Conservation (phyloP, 768 basidiomycete genomes). For the Auricularia sp. region DNA sequence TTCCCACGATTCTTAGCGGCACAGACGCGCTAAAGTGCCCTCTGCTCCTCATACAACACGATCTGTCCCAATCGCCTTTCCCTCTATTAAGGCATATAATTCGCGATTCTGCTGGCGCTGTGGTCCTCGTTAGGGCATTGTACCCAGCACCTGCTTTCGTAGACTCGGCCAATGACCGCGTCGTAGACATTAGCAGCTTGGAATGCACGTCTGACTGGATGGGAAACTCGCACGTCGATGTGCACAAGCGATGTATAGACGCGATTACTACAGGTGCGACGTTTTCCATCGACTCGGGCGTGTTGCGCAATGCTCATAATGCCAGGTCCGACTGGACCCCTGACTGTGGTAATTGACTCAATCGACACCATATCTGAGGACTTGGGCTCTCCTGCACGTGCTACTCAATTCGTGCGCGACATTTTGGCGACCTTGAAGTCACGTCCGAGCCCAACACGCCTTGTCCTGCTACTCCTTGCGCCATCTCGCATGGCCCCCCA, state of each 20-base stretch:
- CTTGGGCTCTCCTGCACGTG: slow-evolving; percentile 40
- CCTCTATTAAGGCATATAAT: neutral
- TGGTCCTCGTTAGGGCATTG: neutral
- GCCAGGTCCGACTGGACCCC: slow-evolving; percentile 32
- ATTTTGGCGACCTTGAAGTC: slow-evolving; percentile 33
- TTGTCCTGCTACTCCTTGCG: slow-evolving; percentile 47
- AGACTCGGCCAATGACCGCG: too few relatives aligned
- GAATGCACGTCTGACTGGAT: too few relatives aligned
- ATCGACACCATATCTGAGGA: slow-evolving; percentile 55
- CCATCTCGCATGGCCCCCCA: slow-evolving; percentile 41
- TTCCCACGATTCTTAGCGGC: neutral
- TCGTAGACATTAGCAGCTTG: too few relatives aligned
- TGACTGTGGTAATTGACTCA: slow-evolving; percentile 64
- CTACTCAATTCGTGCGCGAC: slow-evolving; percentile 41
- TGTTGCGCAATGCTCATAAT: neutral
- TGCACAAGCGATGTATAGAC: too few relatives aligned
- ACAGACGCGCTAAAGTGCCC: neutral
- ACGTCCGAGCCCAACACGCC: slow-evolving; percentile 39
- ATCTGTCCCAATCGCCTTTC: slow-evolving; percentile 2
- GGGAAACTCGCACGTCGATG: too few relatives aligned
- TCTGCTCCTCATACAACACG: slow-evolving; percentile 4
- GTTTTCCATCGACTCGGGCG: neutral
- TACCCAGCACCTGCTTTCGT: neutral
- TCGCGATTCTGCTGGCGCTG: neutral
- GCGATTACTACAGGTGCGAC: too few relatives aligned